A percentile compares a stretch with the other conserved stretches of the same genome.
Evolutionary conservation across 805 yeast genomes (phyloP).

Genomic region (Myxozyma mucilagina): DNA sequence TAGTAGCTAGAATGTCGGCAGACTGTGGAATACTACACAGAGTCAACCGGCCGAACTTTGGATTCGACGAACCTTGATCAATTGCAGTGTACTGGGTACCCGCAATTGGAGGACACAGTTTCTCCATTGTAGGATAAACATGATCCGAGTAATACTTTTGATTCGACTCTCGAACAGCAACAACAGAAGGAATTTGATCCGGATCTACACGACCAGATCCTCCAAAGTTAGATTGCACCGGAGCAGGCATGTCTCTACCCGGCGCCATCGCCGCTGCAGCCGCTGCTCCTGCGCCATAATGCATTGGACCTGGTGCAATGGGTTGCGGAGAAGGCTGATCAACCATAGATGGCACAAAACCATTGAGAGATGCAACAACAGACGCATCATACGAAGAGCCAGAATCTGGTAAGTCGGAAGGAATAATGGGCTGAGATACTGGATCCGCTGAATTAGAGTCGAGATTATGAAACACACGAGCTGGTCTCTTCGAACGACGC

Average conservation of each 20-base stretch:
- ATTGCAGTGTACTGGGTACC: slow-evolving; percentile 66
- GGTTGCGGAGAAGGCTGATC: not conserved
- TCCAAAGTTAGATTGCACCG: not conserved
- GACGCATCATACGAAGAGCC: slow-evolving; percentile 12
- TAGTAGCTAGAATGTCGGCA: slow-evolving; percentile 64
- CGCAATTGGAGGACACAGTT: slow-evolving; percentile 80
- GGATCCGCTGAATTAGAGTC: slow-evolving; percentile 15
- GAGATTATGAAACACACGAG: slow-evolving; percentile 25
- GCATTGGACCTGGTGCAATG: slow-evolving; percentile 6
- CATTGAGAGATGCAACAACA: slow-evolving; percentile 7
- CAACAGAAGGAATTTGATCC: slow-evolving; percentile 42
- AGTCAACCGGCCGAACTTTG: slow-evolving; percentile 73
- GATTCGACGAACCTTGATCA: slow-evolving; percentile 85
- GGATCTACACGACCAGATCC: slow-evolving; percentile 26
- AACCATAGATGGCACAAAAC: slow-evolving; percentile 8
- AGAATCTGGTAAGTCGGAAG: slow-evolving; percentile 17
- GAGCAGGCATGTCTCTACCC: not conserved
- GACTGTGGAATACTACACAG: slow-evolving; percentile 81
- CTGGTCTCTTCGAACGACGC: slow-evolving; percentile 23
- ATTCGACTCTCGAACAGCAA: slow-evolving; percentile 41
- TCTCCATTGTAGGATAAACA: slow-evolving; percentile 68
- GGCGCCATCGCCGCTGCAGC: slow-evolving; percentile 16
- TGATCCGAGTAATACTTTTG: slow-evolving; percentile 41
- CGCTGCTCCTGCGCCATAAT: slow-evolving; percentile 8
- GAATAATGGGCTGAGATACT: slow-evolving; percentile 20